A percentile compares a stretch with the other conserved stretches of the same genome.
Conservation (phyloP, 2,329 filamentous ascomycete genomes). For the Phoma sp. region DNA sequence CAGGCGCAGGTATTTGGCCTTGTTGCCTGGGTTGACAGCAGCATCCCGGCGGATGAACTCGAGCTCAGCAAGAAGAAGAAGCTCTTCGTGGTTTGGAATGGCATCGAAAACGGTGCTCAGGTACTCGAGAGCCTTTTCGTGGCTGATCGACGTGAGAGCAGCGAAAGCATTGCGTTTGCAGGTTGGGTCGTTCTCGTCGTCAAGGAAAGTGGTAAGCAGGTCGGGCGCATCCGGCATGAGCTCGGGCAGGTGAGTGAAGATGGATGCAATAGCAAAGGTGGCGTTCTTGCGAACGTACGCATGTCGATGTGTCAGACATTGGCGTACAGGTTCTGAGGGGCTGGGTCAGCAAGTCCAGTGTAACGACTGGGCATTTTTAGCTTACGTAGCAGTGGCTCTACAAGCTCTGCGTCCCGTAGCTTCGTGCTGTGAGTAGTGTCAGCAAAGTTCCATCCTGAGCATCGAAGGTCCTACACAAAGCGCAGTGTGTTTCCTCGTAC, state of each 20-base stretch:
- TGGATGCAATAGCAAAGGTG: conserved; percentile 91
- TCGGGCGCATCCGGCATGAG: conserved; percentile 96
- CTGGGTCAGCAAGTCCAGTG: conserved; percentile 15
- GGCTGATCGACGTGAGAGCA: conserved; percentile 86
- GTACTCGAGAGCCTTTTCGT: conserved; percentile 89
- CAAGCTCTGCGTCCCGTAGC: conserved; percentile 90
- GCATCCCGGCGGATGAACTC: conserved; percentile 99
- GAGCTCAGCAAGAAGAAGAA: conserved; percentile 89
- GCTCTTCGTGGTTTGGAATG: conserved; percentile 91
- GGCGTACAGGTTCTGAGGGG: conserved; percentile 72
- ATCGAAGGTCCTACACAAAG: conserved; percentile 65
- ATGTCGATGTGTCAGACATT: conserved; percentile 93
- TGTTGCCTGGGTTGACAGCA: conserved; percentile 92
- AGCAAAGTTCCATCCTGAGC: conserved; percentile 15
- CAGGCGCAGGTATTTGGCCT: conserved; percentile 89
- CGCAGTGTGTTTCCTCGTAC: conserved; percentile 97
- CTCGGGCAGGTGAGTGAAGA: conserved; percentile 86
- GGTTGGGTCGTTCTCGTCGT: conserved; percentile 88
- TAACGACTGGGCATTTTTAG: neutral
- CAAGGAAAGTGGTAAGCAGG: conserved; percentile 86
- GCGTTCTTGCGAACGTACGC: conserved; percentile 98
- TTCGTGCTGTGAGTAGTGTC: conserved; percentile 65
- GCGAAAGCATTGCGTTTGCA: conserved; percentile 99
- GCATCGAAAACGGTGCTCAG: conserved; percentile 89
- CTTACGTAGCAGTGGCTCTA: conserved; percentile 83